phyloP scores from a whole-genome alignment of 495 filamentous ascomycete genomes.

The Penicillium paradoxum region DNA sequence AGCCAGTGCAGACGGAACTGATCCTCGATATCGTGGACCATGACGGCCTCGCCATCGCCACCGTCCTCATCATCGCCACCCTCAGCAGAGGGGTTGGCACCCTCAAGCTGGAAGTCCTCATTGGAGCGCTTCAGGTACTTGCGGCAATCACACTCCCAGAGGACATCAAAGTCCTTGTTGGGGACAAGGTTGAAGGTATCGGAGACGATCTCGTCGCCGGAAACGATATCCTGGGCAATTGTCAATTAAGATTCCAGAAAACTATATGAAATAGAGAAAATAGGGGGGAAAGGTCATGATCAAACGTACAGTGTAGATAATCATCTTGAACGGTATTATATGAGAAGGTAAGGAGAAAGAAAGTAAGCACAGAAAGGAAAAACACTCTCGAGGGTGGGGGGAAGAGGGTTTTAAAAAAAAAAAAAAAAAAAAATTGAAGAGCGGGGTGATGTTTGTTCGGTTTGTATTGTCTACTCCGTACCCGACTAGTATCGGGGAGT shows the following conservation, averaged over 20 bases:
- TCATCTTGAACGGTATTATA: conserved; percentile 59
- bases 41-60: conserved; percentile 42
- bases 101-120: conserved; percentile 81
- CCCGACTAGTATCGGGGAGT: conserved; percentile 8
- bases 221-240: conserved; percentile 68
- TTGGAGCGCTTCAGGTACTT: conserved; percentile 71
- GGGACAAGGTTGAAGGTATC: conserved; percentile 75
- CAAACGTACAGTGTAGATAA: conserved; percentile 75
- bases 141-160: conserved; percentile 84
- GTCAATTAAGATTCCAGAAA: conserved; percentile 1
- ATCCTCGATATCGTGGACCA: conserved; percentile 92
- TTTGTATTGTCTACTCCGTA: conserved; percentile 12
- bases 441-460: conserved; percentile 17
- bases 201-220: conserved; percentile 91
- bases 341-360: conserved; percentile 15
- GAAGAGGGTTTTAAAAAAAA: conserved; percentile 34
- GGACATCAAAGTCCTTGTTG: conserved; percentile 61
- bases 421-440: background rate
- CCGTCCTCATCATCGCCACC: conserved; percentile 75
- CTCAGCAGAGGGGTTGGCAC: conserved; percentile 96
- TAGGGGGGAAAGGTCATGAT: background rate
- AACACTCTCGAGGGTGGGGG: conserved; percentile 27
- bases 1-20: conserved; percentile 82
- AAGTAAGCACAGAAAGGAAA: conserved; percentile 28
- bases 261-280: background rate